Conservation (phyloP, 176 grass and related monocot species). For the Carex littledalei region DNA sequence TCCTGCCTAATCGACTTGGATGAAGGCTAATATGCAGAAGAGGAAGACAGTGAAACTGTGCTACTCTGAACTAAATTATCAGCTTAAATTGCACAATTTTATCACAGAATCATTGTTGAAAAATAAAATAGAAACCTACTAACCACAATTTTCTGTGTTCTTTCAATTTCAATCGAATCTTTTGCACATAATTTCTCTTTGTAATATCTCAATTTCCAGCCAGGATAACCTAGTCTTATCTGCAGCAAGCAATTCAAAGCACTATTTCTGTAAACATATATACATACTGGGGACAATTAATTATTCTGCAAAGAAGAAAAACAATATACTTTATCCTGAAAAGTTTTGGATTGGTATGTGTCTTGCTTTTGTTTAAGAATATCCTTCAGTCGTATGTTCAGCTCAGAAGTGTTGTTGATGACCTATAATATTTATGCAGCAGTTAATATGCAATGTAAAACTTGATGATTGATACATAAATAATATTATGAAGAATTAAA, state of each 20-base stretch:
- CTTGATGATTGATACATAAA: background rate
- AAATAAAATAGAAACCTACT: background rate
- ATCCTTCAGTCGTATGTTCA: constrained; percentile 29
- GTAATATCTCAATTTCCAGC: constrained; percentile 52
- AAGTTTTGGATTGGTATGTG: background rate
- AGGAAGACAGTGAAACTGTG: constrained; percentile 14
- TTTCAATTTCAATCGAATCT: constrained; percentile 21
- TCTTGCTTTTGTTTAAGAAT: constrained; percentile 38
- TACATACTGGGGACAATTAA: background rate
- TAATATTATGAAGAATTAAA: background rate
- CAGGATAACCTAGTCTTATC: background rate
- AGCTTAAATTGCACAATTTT: constrained; percentile 11
- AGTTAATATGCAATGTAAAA: background rate
- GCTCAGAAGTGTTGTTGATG: constrained; percentile 32
- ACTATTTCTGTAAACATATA: constrained; percentile 4
- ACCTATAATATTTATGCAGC: constrained; percentile 15
- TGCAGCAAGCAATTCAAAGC: background rate
- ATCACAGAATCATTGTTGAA: background rate
- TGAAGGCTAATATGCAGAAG: background rate
- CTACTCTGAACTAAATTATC: constrained; percentile 35
- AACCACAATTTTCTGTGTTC: background rate
- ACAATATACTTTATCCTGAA: background rate
- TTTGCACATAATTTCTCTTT: constrained; percentile 36
- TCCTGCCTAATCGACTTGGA: background rate
- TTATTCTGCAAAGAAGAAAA: background rate